Evolutionary conservation across 306 rosid genomes (phyloP), one percentile per base, ranked within the genome.

Genomic region (Begonia loranthoides): DNA sequence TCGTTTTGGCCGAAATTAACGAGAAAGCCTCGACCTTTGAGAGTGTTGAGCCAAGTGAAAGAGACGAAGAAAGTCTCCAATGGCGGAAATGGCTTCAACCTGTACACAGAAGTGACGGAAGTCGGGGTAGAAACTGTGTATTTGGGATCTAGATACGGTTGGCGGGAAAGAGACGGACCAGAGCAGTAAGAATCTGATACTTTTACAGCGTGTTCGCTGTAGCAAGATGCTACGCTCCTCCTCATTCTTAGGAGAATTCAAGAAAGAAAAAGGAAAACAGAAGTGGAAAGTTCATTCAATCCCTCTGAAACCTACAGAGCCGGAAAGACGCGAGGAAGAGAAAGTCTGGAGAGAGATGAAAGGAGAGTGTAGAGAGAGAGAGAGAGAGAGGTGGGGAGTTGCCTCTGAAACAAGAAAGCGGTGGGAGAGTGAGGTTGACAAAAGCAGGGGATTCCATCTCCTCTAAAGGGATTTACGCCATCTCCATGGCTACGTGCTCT

Each of bases 161-260:
- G 68, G 59, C 51, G 71, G 44, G 86, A 83, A 45, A 50, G 74
- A 0, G 83, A 82, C 50, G 92, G 78, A 6, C 79, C 86, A 10
- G 95, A 90, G 45, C 97, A 85, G 44, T 90, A 82, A 7, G 93
- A 85, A 76, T 82, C 95, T 0, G 94, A 85, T 6, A 90, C 79
- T 44, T 76, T 73, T n/a, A 85, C 74, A 17, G 94, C 94, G 62
- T 82, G 92, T 48, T 85, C 87, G 47, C 67, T 90, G 76, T 90
- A 90, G 76, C 97, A 90, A 43, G 87, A 78, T 21, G 90, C 75
- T 70, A 90, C 60, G 51, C 87, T 90, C 95, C 82, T 83, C 44
- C 83, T 65, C 63, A 83, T 21, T 40, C n/a, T 13, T 14, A 13
- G 13, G 45, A 24, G 13, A 40, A 28, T 4, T 17, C 0, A 74